A percentile compares a stretch with the other conserved stretches of the same genome.
Conservation (phyloP, 2,329 filamentous ascomycete genomes). For the Ascochyta clinopodiicola region DNA sequence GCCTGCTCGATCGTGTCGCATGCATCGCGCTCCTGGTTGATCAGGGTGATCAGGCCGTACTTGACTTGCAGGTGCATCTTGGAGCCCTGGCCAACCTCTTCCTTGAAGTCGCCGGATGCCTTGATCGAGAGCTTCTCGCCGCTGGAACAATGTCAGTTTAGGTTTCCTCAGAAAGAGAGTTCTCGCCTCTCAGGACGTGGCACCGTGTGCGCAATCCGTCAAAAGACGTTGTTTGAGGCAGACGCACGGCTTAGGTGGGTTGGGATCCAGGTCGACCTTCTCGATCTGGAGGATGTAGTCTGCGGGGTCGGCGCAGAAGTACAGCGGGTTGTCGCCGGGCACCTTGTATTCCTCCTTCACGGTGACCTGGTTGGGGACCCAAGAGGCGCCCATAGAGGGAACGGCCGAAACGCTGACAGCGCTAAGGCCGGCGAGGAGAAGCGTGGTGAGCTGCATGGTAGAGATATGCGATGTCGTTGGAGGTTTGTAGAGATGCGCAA, state of each 20-base stretch:
- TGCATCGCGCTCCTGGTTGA: conserved; percentile 80
- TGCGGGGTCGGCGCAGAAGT: conserved; percentile 74
- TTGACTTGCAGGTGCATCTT: conserved; percentile 86
- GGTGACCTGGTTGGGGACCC: conserved; percentile 56
- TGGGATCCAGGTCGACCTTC: conserved; percentile 80
- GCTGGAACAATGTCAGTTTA: conserved; percentile 55
- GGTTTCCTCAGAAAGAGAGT: background rate
- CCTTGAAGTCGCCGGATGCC: conserved; percentile 75
- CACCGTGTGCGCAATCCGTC: background rate
- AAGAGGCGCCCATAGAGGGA: conserved; percentile 49
- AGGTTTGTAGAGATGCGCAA: background rate
- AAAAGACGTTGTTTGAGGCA: background rate
- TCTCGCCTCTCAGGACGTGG: background rate
- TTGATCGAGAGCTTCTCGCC: conserved; percentile 79
- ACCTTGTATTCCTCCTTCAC: conserved; percentile 67
- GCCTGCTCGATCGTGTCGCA: conserved; percentile 91
- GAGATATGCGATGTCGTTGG: background rate
- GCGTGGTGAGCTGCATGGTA: conserved; percentile 45
- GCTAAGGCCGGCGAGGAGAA: conserved; percentile 53
- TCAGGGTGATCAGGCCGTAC: conserved; percentile 89
- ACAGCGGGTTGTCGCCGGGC: conserved; percentile 83
- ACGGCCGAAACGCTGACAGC: conserved; percentile 54
- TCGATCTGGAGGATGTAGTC: conserved; percentile 78
- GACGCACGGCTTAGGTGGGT: conserved; percentile 84
- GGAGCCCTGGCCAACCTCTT: conserved; percentile 77